phyloP scores from a whole-genome alignment of 2,329 filamentous ascomycete genomes.

The Aspergillus calidoustus region DNA sequence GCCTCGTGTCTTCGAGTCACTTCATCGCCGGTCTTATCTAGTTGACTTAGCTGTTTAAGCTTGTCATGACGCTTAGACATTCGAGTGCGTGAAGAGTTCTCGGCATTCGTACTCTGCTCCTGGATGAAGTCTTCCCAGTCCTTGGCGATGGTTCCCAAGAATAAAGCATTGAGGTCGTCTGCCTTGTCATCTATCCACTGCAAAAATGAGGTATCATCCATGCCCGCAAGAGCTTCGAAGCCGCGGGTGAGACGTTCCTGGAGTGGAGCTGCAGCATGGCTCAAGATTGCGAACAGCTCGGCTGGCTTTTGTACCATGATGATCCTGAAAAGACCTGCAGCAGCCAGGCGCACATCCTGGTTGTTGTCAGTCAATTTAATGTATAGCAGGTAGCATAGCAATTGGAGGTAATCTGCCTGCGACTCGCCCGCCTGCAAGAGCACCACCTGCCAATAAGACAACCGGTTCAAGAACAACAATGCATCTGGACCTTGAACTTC shows the following conservation, averaged over 20 bases:
- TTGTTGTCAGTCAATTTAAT: slow-evolving; percentile 78
- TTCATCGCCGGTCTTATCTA: slow-evolving; percentile 71
- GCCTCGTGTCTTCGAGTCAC: slow-evolving; percentile 81
- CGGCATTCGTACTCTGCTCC: slow-evolving; percentile 78
- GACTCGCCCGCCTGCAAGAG: slow-evolving; percentile 77
- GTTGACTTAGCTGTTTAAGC: slow-evolving; percentile 76
- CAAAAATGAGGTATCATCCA: slow-evolving; percentile 88
- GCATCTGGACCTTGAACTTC: slow-evolving; percentile 76
- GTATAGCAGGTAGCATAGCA: slow-evolving; percentile 93
- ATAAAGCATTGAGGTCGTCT: slow-evolving; percentile 76
- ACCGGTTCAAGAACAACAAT: slow-evolving; percentile 75
- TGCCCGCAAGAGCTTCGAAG: slow-evolving; percentile 81
- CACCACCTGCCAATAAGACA: slow-evolving; percentile 95
- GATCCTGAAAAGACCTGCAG: slow-evolving; percentile 87
- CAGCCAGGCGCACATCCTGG: slow-evolving; percentile 70
- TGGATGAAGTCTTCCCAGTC: slow-evolving; percentile 87
- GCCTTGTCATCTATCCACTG: slow-evolving; percentile 85
- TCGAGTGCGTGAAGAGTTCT: slow-evolving; percentile 73
- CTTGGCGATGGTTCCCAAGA: slow-evolving; percentile 79
- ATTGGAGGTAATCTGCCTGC: slow-evolving; percentile 79
- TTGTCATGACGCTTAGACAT: slow-evolving; percentile 79
- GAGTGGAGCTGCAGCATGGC: slow-evolving; percentile 70
- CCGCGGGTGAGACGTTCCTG: slow-evolving; percentile 73
- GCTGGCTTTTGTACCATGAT: slow-evolving; percentile 91
- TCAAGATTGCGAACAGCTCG: slow-evolving; percentile 75